Evolutionary conservation across 345 rosid species (phyloP), one percentile per base, ranked within the genome.

Genomic region (Rhodamnia argentea): DNA sequence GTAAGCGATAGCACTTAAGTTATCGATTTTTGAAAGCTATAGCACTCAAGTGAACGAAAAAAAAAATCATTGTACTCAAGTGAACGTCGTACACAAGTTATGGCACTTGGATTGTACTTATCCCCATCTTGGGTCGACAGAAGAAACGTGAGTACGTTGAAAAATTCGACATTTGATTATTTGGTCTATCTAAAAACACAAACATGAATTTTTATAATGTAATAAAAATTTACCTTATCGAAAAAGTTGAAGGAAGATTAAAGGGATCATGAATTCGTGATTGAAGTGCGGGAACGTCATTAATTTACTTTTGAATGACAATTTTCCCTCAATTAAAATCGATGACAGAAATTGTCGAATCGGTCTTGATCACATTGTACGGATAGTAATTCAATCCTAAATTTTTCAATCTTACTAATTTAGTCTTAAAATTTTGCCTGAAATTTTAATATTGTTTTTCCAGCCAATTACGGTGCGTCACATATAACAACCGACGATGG

Each of bases 401-500:
- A 7, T 32, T 37, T 10, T 29, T 64, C 2, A 15, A 29, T 16
- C 32, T 29, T 8, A 8, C 5, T 24, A 10, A 70, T 18, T 5
- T 0, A 5, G 3, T 37, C 5, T 0, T 8, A 18, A 70, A 20
- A 1, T 0, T 64, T 16, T 29, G 7, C 0, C 0, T 13, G 1
- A 4, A 70, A 9, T 70, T 23, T 10, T 0, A 10, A 0, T 37
- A 10, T 4, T 37, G 9, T 9, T 0, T 4, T 70, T 18, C 0
- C 12, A 0, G 0, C 4, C 26, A 18, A 10, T 37, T 37, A 0
- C 10, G 1, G 2, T 16, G 22, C 4, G 10, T 0, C 12, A 13
- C 1, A 0, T 1, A 4, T 32, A 3, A 64, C 0, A 0, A 0
- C 1, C 0, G 5, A 15, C 1, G 0, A 64, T 8, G 76, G 29